Percentiles rank a stretch among this genome's conserved stretches.
These are phyloP conservation scores for Grosmannia serpens DNA, from an alignment of 2,329 filamentous ascomycete genomes.

Conservation along the genomic window DNA sequence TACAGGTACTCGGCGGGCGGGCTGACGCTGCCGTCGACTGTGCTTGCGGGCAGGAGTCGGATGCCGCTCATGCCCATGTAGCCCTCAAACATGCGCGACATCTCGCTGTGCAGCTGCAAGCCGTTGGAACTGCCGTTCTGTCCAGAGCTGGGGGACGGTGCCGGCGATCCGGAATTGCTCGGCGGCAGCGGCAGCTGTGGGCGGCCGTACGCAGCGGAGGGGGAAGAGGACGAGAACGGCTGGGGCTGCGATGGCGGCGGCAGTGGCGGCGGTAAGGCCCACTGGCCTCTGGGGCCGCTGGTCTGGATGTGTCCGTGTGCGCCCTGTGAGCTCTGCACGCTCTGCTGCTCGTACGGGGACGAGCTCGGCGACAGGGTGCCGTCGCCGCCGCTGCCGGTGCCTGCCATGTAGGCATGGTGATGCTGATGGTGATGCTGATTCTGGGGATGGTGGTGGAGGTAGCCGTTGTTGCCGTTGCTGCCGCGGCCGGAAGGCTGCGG, in stretches of 20 bases:
- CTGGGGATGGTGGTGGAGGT: neutral
- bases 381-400: neutral
- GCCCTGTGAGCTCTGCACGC: neutral
- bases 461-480: slow-evolving; percentile 13
- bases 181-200: neutral
- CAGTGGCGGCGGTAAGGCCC: neutral
- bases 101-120: slow-evolving; percentile 38
- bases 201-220: neutral
- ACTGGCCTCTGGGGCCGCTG: neutral
- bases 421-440: neutral
- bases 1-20: neutral
- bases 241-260: neutral
- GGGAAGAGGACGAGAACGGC: neutral
- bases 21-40: neutral
- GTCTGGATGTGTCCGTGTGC: neutral
- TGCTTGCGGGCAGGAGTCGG: neutral
- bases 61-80: slow-evolving; percentile 18
- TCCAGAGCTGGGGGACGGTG: neutral
- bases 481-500: slow-evolving; percentile 26
- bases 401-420: neutral
- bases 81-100: slow-evolving; percentile 36
- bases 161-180: slow-evolving; percentile 3
- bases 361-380: neutral
- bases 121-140: slow-evolving; percentile 26
- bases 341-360: neutral